Evolutionary conservation across 805 yeast genomes (phyloP), one percentile per base, ranked within the genome.

Genomic region (Ogataea zsoltii): DNA sequence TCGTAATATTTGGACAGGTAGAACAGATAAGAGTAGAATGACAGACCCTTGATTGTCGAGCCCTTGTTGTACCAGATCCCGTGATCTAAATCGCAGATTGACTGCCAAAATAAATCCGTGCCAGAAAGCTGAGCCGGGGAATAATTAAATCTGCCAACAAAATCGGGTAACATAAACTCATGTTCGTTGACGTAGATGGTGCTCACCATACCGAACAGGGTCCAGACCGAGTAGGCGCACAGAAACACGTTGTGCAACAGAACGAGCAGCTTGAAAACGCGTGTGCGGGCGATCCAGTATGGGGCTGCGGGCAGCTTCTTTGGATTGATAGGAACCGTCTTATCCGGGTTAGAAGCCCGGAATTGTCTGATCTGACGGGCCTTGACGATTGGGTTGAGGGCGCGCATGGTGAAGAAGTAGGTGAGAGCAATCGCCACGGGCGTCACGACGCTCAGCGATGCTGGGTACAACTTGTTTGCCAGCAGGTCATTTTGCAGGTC

Each of bases 1-100:
- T 84, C 90, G 58, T 84, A 84, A 56, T 79, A 84, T 65, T 84
- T 84, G 51, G 86, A 79, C 35, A 84, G 61, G 62, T 84, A 84
- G 60, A 84, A 84, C 70, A 80, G 73, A 68, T 77, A 84, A 6
- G 85, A 85, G 60, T 72, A 82, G 55, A 76, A 72, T 25, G 75
- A 67, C 55, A 83, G 71, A 31, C 83, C 79, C 40, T 69, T 66
- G 11, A 54, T 33, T 7, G 46, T 42, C 13, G 66, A 46, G 44
- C 64, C 42, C 41, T 57, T 44, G 51, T 57, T 54, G 52, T 52
- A 52, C 77, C 85, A 83, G 41, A 83, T 71, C 4, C 88, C 87
- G 49, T 75, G 74, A 33, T 79, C 74, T 35, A 71, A 56, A 57
- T 80, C 82, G 60, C 90, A 83, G 29, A 83, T 71, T 0, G 84